These are phyloP conservation scores for Sphagnum magellanicum DNA, from an alignment of 228 moss, liverwort and hornwort genomes.

Conservation along the genomic window DNA sequence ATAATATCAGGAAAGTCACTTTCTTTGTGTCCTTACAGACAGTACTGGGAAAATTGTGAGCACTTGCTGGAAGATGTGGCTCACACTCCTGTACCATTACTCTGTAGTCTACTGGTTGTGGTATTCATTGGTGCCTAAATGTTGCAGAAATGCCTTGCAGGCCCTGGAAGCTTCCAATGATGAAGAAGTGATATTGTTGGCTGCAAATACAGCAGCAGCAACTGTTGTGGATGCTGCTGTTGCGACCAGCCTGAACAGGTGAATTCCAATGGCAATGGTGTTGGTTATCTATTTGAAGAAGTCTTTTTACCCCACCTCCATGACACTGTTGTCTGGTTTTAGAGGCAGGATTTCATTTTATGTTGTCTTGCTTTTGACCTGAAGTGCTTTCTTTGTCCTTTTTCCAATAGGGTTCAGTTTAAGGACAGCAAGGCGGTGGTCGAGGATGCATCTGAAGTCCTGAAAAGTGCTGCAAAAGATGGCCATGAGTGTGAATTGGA, in stretches of 20 bases:
- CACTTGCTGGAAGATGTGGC: too few relatives aligned
- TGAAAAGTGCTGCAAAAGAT: conserved; percentile 32
- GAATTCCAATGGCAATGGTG: not conserved
- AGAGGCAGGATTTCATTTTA: not conserved
- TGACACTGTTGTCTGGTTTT: not conserved
- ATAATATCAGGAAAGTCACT: not conserved
- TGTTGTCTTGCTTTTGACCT: not conserved
- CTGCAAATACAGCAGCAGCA: conserved; percentile 89
- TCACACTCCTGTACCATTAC: too few relatives aligned
- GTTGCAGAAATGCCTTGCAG: conserved; percentile 12
- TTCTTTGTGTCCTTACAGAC: not conserved
- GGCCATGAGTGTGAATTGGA: conserved; percentile 62
- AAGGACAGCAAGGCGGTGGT: not conserved
- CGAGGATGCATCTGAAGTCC: conserved; percentile 41
- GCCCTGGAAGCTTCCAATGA: conserved; percentile 52
- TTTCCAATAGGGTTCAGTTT: not conserved
- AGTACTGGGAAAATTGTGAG: too few relatives aligned
- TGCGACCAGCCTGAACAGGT: conserved; percentile 55
- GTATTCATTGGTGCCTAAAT: too few relatives aligned
- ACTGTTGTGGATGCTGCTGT: conserved; percentile 96
- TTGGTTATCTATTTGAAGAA: not conserved
- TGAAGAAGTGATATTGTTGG: conserved; percentile 62
- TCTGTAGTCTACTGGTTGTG: too few relatives aligned
- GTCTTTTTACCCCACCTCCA: not conserved
- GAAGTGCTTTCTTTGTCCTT: not conserved